phyloP scores from a whole-genome alignment of 495 filamentous ascomycete species.

The Neurospora hispaniola region DNA sequence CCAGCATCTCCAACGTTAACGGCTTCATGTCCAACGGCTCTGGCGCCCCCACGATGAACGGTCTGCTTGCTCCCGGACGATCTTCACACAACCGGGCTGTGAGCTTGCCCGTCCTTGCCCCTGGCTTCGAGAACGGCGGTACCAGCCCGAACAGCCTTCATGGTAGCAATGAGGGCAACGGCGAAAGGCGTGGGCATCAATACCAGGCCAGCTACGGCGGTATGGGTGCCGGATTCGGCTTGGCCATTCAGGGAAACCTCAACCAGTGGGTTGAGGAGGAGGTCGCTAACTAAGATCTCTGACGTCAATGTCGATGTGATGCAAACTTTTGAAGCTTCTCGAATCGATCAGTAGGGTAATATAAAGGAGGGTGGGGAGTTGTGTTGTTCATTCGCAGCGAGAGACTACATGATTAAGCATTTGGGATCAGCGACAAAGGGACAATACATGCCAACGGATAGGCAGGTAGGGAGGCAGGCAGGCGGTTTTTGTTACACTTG shows the following conservation, averaged over 20 bases:
- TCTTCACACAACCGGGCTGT: constrained; percentile 75
- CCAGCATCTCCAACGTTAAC: constrained; percentile 45
- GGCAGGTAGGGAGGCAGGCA: background rate
- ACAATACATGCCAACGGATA: background rate
- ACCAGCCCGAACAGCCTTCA: constrained; percentile 35
- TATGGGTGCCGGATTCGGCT: constrained; percentile 38
- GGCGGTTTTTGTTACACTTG: background rate
- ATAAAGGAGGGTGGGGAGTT: background rate
- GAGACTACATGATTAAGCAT: background rate
- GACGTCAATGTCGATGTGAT: background rate
- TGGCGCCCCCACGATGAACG: constrained; percentile 58
- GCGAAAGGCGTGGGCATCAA: constrained; percentile 42
- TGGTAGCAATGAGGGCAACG: constrained; percentile 26
- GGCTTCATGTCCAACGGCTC: constrained; percentile 42
- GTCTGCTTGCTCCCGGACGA: constrained; percentile 66
- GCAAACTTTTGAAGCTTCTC: background rate
- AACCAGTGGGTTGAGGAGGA: constrained; percentile 50
- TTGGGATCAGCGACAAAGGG: background rate
- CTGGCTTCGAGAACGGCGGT: constrained; percentile 40
- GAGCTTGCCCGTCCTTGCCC: constrained; percentile 59
- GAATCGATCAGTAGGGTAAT: constrained; percentile 1
- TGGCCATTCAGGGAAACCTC: constrained; percentile 40
- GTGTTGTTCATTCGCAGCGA: background rate
- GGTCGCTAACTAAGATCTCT: constrained; percentile 32
- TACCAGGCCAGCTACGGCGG: constrained; percentile 46